Evolutionary conservation across 495 filamentous ascomycete species (phyloP).

Genomic region (Bryoglossum gracile): DNA sequence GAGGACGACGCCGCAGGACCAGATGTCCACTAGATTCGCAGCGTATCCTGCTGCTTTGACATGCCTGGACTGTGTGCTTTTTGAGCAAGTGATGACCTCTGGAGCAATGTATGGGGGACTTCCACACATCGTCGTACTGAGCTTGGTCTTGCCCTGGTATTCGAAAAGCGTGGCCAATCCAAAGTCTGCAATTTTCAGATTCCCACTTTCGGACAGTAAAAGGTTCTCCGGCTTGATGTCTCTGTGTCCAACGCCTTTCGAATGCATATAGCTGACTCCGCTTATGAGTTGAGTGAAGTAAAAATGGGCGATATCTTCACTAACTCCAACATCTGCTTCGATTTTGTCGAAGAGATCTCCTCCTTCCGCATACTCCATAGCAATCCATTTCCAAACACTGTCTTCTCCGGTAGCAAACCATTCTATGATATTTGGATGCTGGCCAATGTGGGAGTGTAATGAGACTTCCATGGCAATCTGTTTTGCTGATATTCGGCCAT

Average conservation of each 20-base stretch:
- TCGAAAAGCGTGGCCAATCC: slow-evolving; percentile 90
- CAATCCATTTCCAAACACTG: slow-evolving; percentile 89
- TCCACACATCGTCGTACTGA: slow-evolving; percentile 83
- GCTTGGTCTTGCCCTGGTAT: slow-evolving; percentile 71
- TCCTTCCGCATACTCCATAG: slow-evolving; percentile 93
- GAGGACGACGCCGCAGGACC: slow-evolving; percentile 93
- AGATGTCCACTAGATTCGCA: slow-evolving; percentile 83
- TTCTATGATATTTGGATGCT: slow-evolving; percentile 87
- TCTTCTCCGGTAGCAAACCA: slow-evolving; percentile 88
- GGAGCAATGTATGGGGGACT: slow-evolving; percentile 97
- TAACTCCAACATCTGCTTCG: slow-evolving; percentile 88
- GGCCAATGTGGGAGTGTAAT: slow-evolving; percentile 77
- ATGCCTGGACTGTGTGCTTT: slow-evolving; percentile 32
- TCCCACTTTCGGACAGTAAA: slow-evolving; percentile 69
- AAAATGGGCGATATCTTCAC: slow-evolving; percentile 87
- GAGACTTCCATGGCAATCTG: slow-evolving; percentile 86
- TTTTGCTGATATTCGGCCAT: slow-evolving; percentile 81
- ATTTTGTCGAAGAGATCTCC: slow-evolving; percentile 99
- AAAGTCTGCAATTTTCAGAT: slow-evolving; percentile 95
- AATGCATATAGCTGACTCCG: slow-evolving; percentile 92
- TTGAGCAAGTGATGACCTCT: slow-evolving; percentile 61
- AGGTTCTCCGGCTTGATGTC: slow-evolving; percentile 94
- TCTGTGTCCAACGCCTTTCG: slow-evolving; percentile 79
- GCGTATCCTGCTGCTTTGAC: slow-evolving; percentile 62
- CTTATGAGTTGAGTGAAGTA: slow-evolving; percentile 91